Conservation (phyloP, 805 yeast species). For the Kregervanrija pseudodelftensis region DNA sequence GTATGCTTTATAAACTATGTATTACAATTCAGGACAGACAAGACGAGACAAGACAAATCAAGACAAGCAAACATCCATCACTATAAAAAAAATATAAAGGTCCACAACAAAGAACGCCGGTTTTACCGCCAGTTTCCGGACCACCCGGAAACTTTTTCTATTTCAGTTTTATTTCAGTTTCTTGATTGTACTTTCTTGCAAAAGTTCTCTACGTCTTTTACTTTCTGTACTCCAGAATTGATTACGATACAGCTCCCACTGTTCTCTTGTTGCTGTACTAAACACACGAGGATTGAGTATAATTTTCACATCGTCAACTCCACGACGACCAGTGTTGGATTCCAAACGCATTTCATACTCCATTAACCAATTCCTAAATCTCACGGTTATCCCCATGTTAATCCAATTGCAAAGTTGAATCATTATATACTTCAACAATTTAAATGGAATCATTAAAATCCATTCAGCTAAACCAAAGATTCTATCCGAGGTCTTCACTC, state of each 20-base stretch:
- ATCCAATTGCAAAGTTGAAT: too few relatives aligned
- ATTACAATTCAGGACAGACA: neutral
- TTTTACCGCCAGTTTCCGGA: too few relatives aligned
- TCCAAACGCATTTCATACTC: constrained; percentile 13
- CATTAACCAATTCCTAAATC: constrained; percentile 15
- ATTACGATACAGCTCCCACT: constrained; percentile 89
- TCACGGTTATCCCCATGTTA: too few relatives aligned
- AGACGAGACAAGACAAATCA: neutral
- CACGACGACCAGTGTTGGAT: constrained; percentile 44
- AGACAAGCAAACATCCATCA: neutral
- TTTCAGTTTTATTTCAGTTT: neutral
- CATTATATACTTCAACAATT: too few relatives aligned
- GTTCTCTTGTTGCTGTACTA: constrained; percentile 76
- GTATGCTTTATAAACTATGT: too few relatives aligned
- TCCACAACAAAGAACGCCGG: neutral
- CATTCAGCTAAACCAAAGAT: constrained; percentile 8
- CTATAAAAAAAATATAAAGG: neutral
- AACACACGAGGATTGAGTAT: constrained; percentile 78
- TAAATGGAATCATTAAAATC: too few relatives aligned
- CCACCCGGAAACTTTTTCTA: neutral
- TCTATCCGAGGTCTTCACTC: constrained; percentile 14
- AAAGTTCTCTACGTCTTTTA: constrained; percentile 42
- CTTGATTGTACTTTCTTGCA: constrained; percentile 8
- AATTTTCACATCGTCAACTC: constrained; percentile 72
- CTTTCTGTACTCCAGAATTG: constrained; percentile 92